These are phyloP conservation scores for Rhizopogon vinicolor DNA, from an alignment of 768 basidiomycete genomes.

Conservation along the genomic window DNA sequence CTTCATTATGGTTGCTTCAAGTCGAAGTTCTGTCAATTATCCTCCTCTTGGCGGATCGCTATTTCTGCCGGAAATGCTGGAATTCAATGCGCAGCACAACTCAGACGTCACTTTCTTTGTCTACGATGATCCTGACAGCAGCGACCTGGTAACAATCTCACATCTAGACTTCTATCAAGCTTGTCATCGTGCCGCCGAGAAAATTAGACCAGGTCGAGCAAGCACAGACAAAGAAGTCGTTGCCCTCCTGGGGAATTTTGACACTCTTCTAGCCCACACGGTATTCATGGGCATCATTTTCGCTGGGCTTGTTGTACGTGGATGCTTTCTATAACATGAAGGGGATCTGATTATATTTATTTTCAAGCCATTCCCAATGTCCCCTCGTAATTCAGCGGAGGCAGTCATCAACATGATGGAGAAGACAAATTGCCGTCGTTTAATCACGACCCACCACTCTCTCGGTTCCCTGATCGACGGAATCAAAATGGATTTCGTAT, in stretches of 20 bases:
- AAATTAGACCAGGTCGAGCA: constrained; percentile 28
- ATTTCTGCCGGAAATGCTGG: constrained; percentile 27
- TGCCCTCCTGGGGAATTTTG: constrained; percentile 33
- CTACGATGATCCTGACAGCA: constrained; percentile 13
- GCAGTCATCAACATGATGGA: constrained; percentile 32
- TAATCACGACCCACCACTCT: no score
- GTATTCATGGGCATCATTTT: constrained; percentile 33
- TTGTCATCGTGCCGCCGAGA: constrained; percentile 37
- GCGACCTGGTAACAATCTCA: no score
- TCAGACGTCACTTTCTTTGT: constrained; percentile 25
- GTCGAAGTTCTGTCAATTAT: background rate
- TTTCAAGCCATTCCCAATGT: constrained; percentile 31
- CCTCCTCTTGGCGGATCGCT: constrained; percentile 31
- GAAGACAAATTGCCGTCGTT: constrained; percentile 34
- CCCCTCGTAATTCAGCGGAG: constrained; percentile 31
- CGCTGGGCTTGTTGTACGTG: constrained; percentile 16
- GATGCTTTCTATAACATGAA: background rate
- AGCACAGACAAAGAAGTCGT: constrained; percentile 29
- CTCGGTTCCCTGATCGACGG: no score
- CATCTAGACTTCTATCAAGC: no score
- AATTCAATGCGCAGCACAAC: constrained; percentile 32
- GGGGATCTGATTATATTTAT: background rate
- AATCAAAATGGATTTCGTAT: no score
- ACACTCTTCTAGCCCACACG: constrained; percentile 39
- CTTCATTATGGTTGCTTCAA: background rate